Evolutionary conservation across 768 basidiomycete genomes (phyloP).

Genomic region (Suillus discolor): DNA sequence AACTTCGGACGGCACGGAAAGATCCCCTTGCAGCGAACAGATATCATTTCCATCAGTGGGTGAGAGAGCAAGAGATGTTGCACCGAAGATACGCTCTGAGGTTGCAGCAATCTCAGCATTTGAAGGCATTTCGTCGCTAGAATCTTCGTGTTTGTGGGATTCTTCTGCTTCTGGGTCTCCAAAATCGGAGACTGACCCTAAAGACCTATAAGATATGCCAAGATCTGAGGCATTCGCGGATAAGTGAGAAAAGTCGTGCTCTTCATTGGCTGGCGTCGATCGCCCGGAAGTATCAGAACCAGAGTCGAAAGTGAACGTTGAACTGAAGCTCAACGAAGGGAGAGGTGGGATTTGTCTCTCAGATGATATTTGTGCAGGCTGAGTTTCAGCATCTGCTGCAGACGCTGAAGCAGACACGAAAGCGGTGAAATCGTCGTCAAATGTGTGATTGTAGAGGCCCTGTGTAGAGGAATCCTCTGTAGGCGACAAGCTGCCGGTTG

Average conservation of each 20-base stretch:
- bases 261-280: conserved; percentile 29
- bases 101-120: conserved; percentile 50
- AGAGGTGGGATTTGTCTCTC: conserved; percentile 11
- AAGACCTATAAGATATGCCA: conserved; percentile 46
- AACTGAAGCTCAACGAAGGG: conserved; percentile 24
- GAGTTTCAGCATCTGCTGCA: conserved; percentile 7
- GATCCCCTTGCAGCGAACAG: neutral
- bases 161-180: conserved; percentile 43
- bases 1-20: conserved; percentile 3
- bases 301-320: conserved; percentile 30
- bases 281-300: conserved; percentile 19
- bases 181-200: conserved; percentile 64
- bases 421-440: conserved; percentile 83
- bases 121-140: conserved; percentile 45
- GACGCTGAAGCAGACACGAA: conserved; percentile 64
- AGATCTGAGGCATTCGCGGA: conserved; percentile 13
- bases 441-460: conserved; percentile 31
- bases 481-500: conserved; percentile 31
- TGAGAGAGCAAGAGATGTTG: conserved; percentile 19
- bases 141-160: conserved; percentile 17
- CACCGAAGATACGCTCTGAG: conserved; percentile 54
- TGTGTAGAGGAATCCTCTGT: conserved; percentile 35
- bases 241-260: conserved; percentile 20
- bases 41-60: conserved; percentile 16
- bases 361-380: conserved; percentile 8